Evolutionary conservation across 164 flowering plant genomes (phyloP), one percentile per base, ranked within the genome.

Genomic region (Brasenia schreberi): DNA sequence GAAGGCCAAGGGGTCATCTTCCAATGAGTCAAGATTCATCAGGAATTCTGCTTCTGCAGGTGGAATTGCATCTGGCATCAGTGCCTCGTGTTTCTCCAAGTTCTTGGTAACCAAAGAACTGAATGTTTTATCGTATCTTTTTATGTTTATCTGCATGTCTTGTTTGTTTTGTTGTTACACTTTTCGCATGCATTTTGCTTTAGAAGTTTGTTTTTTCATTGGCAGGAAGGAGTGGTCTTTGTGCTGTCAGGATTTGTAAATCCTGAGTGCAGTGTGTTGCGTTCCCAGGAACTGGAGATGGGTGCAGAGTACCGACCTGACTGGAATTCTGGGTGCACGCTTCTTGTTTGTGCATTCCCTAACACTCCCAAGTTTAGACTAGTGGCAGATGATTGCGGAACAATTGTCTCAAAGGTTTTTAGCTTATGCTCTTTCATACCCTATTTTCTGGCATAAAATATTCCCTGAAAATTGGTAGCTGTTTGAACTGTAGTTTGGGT

Each of bases 291-390:
- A 12, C 62, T 90, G 68, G 95, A 83, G 68, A 95, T 95, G 99
- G 98, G 99, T 64, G 97, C 90, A 43, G 85, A 85, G 62, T 92
- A 86, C 79, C 78, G 79, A 66, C 82, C 81, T 42, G 99, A 95
- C 70, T 90, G 99, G 99, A 82, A 77, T 71, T 71, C 92, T 14
- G 74, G 83, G 43, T 91, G 95, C 80, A 90, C 99, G 18, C 87
- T 95, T 42, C 77, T 95, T 74, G 76, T 92, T 60, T 95, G 98
- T 73, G 99, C 98, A 65, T 95, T 90, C 74, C 75, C 80, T 6
- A 90, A 92, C 65, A 90, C 99, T 43, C 98, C 99, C 0, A 95
- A 92, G 81, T 95, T 84, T 73, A 85, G 89, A 59, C 98, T 87
- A 80, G 97, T 95, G 63, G 84, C 84, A 78, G 77, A 85, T 16